Evolutionary conservation across 768 basidiomycete species (phyloP).

Genomic region (Artomyces pyxidatus): DNA sequence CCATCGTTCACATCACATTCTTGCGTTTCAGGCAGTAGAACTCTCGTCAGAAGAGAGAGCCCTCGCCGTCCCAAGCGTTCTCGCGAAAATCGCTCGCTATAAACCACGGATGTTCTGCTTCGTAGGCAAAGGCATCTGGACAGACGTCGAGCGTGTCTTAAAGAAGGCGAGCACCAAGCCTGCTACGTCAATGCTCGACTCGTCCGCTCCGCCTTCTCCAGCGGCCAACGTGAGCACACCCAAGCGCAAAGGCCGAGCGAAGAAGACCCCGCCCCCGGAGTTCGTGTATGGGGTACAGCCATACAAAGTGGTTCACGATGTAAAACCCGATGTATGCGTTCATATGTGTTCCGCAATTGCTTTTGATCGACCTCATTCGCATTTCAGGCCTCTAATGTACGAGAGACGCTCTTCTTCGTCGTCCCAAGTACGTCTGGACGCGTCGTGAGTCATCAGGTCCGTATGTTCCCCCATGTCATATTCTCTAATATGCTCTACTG

Average conservation of each 20-base stretch:
- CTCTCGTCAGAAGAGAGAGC: slow-evolving; percentile 44
- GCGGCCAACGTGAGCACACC: no score
- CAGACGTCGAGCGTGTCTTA: slow-evolving; percentile 26
- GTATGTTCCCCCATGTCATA: slow-evolving; percentile 12
- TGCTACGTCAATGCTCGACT: not conserved
- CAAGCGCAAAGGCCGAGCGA: no score
- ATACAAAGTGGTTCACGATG: slow-evolving; percentile 38
- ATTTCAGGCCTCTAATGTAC: slow-evolving; percentile 5
- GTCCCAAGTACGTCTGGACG: slow-evolving; percentile 72
- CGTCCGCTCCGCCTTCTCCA: not conserved
- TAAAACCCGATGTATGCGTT: slow-evolving; percentile 6
- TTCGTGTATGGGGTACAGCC: slow-evolving; percentile 37
- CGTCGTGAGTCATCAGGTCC: slow-evolving; percentile 65
- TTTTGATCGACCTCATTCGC: slow-evolving; percentile 1
- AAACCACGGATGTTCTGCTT: slow-evolving; percentile 69
- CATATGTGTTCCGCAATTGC: slow-evolving; percentile 14
- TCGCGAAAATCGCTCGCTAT: slow-evolving; percentile 48
- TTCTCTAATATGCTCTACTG: not conserved
- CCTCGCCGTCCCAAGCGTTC: slow-evolving; percentile 45
- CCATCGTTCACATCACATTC: not conserved
- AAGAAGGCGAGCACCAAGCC: slow-evolving; percentile 28
- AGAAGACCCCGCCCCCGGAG: slow-evolving; percentile 9
- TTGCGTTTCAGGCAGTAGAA: slow-evolving; percentile 39
- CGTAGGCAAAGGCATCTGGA: slow-evolving; percentile 67
- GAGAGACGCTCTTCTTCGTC: slow-evolving; percentile 67